Base-by-base conservation (phyloP, 306 rosid species). In the Cajanus cajan region DNA sequence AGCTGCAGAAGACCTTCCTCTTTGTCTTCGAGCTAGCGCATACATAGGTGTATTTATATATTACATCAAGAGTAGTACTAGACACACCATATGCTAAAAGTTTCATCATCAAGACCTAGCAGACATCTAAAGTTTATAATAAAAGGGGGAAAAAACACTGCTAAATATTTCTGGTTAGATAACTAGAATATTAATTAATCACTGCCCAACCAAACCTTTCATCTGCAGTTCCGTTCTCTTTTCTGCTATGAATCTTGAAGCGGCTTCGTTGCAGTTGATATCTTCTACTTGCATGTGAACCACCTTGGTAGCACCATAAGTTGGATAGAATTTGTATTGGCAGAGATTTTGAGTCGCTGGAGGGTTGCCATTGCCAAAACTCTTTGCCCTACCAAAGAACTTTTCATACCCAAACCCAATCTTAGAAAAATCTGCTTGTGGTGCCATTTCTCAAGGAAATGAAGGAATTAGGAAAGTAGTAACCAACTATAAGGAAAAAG, bases 311-410 rank as follows among this genome's bases (percentile, higher is more conserved):
- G 77, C 69, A 1, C 59, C 67, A 12, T 82, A 83, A 8, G 82
- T 41, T 44, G 89, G 89, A 63, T 83, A 83, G 11, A 72, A 86
- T n/a, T 86, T 83, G 65, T 86, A 86, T 19, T 54, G 83, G 12
- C 89, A 86, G 2, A 83, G 79, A 33, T 80, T 83, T 54, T 83
- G 85, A 39, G 83, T 39, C 0, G 58, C 57, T 0, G 78, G 62
- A 13, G 71, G 16, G 64, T 40, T 74, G 4, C 71, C 68, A 4
- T 31, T 77, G 4, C 83, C 40, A 13, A 73, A 77, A 52, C 82
- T 86, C 76, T 62, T 86, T 25, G 73, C 83, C 6, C 83, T 25
- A 3, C 86, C 87, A 68, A 80, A 83, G 0, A 86, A 44, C 50
- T 80, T 83, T 2, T 83, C 86, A 36, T 65, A 78, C 7, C 86